These are phyloP conservation scores for Heritiera fomes DNA, from an alignment of 345 rosid species.

Conservation along the genomic window DNA sequence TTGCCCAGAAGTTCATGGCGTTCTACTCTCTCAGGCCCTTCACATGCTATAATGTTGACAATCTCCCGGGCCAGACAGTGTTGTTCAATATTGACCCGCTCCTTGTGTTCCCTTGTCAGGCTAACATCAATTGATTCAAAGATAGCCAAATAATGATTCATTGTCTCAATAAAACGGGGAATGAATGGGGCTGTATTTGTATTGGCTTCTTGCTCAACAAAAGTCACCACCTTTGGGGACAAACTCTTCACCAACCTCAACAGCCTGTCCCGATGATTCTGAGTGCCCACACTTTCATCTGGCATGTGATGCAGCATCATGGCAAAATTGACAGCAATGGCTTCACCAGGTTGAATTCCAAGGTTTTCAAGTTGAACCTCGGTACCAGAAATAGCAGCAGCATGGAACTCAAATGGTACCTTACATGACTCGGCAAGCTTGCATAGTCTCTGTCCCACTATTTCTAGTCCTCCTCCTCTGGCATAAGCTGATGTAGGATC, in stretches of 20 bases:
- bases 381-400: constrained; percentile 56
- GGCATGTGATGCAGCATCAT: constrained; percentile 89
- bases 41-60: constrained; percentile 91
- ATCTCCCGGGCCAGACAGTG: constrained; percentile 95
- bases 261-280: constrained; percentile 84
- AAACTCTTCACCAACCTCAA: constrained; percentile 73
- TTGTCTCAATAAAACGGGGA: constrained; percentile 70
- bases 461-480: constrained; percentile 80
- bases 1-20: constrained; percentile 81
- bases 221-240: constrained; percentile 80
- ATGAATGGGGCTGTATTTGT: constrained; percentile 80
- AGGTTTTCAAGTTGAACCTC: constrained; percentile 70
- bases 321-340: constrained; percentile 80
- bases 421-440: constrained; percentile 66
- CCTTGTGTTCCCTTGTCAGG: constrained; percentile 79
- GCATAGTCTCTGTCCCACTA: constrained; percentile 74
- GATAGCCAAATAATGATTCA: constrained; percentile 66
- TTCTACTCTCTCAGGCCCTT: constrained; percentile 89
- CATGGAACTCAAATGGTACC: constrained; percentile 80
- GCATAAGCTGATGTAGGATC: constrained; percentile 80
- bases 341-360: constrained; percentile 65
- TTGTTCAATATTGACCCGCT: constrained; percentile 83
- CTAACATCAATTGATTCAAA: constrained; percentile 79
- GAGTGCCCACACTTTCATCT: constrained; percentile 81
- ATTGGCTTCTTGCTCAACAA: constrained; percentile 90